Conservation (phyloP, 257 asterid genomes). For the Nicotiana otophora region DNA sequence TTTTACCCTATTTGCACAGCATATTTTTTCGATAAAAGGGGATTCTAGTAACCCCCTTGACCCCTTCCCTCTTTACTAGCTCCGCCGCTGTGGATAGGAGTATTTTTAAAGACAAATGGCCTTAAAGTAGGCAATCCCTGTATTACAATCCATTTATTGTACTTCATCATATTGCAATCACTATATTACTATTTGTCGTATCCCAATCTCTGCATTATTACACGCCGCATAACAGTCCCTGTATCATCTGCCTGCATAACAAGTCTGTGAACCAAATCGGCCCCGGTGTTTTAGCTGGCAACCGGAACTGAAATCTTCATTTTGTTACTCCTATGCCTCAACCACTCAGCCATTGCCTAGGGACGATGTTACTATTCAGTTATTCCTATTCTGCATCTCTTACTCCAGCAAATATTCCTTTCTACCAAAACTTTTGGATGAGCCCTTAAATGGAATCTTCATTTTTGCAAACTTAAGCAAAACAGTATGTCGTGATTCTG, state of each 20-base stretch:
- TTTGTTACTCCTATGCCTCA: not conserved
- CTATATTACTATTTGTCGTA: not conserved
- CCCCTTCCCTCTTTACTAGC: too few species aligned
- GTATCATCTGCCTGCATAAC: not conserved
- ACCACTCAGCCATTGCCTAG: not conserved
- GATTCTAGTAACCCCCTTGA: too few species aligned
- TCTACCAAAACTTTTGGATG: too few species aligned
- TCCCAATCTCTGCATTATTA: not conserved
- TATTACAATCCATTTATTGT: not conserved
- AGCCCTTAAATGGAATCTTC: too few species aligned
- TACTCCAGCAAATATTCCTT: too few species aligned
- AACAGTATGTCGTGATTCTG: too few species aligned
- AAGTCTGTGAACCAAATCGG: not conserved
- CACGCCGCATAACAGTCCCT: not conserved
- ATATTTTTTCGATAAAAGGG: too few species aligned
- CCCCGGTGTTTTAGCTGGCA: not conserved
- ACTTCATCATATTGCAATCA: not conserved
- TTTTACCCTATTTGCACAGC: too few species aligned
- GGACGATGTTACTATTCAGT: not conserved
- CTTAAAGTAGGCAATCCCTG: not conserved
- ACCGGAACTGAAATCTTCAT: not conserved
- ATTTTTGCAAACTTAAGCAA: too few species aligned
- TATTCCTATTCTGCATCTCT: too few species aligned
- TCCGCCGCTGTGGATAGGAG: not conserved
- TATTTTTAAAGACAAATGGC: not conserved